Evolutionary conservation across 148 eudicot species (phyloP), one percentile per base, ranked within the genome.

Genomic region (Rhododendron henanense): DNA sequence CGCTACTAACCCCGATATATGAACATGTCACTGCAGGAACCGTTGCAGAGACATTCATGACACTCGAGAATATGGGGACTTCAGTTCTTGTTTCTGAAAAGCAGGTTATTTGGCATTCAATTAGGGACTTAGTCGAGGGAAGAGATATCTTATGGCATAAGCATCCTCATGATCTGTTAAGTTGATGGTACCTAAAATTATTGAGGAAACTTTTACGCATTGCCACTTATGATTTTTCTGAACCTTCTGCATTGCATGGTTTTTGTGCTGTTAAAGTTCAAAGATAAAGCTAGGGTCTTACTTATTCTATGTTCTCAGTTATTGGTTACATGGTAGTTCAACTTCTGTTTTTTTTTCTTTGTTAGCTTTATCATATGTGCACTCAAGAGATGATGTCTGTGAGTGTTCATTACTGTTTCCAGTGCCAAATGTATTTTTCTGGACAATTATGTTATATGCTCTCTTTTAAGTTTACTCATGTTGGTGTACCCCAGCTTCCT

Each of bases 41-140:
- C n/a, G 87, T 96, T 69, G 85, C 95, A 69, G 99, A 96, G 91
- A 95, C 94, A 87, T 94, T 96, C 85, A 96, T 96, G 99, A 89
- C 90, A 83, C 96, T 96, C 44, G 99, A 96, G 92, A 96, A 96
- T 86, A 93, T 96, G 65, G 99, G 97, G 87, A 95, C 96, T 63
- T 95, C 99, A 14, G 91, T 96, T 87, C 98, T 96, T 86, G 98
- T 96, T 85, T 94, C 99, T 37, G 83, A 94, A 79, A 92, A 93
- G 59, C 99, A 96, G 99, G 99, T 95, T n/a, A 73, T 57, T 83
- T 78, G 44, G 18, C 87, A 41, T 73, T 59, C 37, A 41, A 7
- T 83, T 23, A 31, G 31, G 39, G 63, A 78, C 53, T 67, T 74
- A 33, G 48, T 85, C 31, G 25, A 80, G 76, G 51, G 25, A 39